Conservation (phyloP, 345 rosid species). For the Murraya koenigii region DNA sequence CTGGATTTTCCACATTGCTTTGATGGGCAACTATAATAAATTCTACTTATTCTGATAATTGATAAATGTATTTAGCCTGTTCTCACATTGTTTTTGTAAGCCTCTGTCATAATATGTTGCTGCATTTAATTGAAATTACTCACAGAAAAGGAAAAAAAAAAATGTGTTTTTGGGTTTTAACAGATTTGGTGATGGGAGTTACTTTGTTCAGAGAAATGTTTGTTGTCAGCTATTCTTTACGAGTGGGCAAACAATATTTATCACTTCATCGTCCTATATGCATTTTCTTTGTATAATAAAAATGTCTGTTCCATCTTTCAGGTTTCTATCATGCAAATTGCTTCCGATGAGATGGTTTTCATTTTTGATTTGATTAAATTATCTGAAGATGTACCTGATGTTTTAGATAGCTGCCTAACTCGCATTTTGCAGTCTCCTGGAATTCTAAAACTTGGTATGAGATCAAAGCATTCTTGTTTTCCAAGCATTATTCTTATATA, state of each 20-base stretch:
- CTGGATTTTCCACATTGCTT: background rate
- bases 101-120: background rate
- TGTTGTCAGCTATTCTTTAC: background rate
- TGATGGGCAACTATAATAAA: background rate
- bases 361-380: conserved; percentile 87
- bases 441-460: conserved; percentile 81
- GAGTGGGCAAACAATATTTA: background rate
- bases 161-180: background rate
- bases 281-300: conserved; percentile 6
- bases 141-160: background rate
- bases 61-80: background rate
- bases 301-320: conserved; percentile 31
- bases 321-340: conserved; percentile 97
- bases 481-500: background rate
- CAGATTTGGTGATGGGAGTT: background rate
- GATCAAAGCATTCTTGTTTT: conserved; percentile 1
- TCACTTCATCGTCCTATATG: background rate
- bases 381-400: conserved; percentile 56
- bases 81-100: background rate
- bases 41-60: background rate
- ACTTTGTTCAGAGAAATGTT: background rate
- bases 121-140: background rate
- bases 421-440: conserved; percentile 72
- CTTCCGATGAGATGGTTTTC: conserved; percentile 66
- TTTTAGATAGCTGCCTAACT: conserved; percentile 61